phyloP scores from a whole-genome alignment of 2,329 filamentous ascomycete genomes.

The Colletotrichum scovillei region DNA sequence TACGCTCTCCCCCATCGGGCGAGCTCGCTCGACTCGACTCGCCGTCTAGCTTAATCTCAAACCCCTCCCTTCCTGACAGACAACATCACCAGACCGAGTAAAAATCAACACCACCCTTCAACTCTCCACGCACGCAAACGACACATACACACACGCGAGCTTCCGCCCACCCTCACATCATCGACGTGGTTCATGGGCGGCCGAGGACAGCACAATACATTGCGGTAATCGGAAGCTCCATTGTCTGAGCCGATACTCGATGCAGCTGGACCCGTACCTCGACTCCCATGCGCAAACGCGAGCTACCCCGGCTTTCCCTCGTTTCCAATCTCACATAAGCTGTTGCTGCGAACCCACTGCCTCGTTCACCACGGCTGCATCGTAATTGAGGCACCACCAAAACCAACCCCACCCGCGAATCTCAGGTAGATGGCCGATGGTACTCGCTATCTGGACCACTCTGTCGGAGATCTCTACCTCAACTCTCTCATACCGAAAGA shows the following conservation, averaged over 20 bases:
- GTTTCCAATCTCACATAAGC: slow-evolving; percentile 46
- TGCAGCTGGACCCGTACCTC: slow-evolving; percentile 35
- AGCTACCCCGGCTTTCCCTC: slow-evolving; percentile 46
- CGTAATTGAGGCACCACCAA: slow-evolving; percentile 31
- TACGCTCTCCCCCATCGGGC: slow-evolving; percentile 12
- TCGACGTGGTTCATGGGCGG: slow-evolving; percentile 31
- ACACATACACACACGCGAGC: slow-evolving; percentile 6
- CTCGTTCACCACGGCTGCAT: slow-evolving; percentile 14
- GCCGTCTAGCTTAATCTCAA: not conserved
- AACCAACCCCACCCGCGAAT: slow-evolving; percentile 40
- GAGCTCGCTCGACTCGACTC: slow-evolving; percentile 3
- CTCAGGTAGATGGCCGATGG: slow-evolving; percentile 75
- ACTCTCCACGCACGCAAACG: not conserved
- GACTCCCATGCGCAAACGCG: slow-evolving; percentile 54
- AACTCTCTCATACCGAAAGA: slow-evolving; percentile 48
- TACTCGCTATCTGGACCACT: slow-evolving; percentile 72
- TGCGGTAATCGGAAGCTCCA: slow-evolving; percentile 23
- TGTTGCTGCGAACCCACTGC: slow-evolving; percentile 37
- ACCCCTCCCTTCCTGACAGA: slow-evolving; percentile 17
- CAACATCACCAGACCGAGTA: slow-evolving; percentile 19
- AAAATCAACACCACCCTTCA: slow-evolving; percentile 2
- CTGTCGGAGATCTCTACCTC: slow-evolving; percentile 69
- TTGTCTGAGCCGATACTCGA: slow-evolving; percentile 31
- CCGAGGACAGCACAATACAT: slow-evolving; percentile 22
- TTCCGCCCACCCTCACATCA: not conserved